Base-by-base conservation (phyloP, 305 asterid species). In the Caryopteris hybrid region DNA sequence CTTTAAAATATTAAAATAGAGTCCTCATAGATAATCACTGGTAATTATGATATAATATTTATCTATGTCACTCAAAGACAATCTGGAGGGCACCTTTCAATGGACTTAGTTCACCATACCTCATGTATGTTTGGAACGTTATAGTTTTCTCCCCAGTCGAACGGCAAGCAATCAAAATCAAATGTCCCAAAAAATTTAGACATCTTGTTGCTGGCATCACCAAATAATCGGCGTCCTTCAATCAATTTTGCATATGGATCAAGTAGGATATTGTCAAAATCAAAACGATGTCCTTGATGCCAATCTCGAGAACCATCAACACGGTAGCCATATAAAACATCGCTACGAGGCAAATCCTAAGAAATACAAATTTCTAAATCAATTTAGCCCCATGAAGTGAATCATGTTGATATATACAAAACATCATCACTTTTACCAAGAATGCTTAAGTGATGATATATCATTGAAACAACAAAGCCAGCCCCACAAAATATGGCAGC, bases 231-330 rank as follows among this genome's bases (percentile, higher is more conserved):
- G 34, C 96, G 95, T 58, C 99, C 99, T 80, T 94, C 99, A 79
- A 94, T 58, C 73, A 94, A 75, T 83, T 86, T 94, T 74, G 97
- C 92, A 54, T 94, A 94, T 8, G 99, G 99, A 79, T 94, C 99
- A 55, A 94, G 75, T 65, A 94, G 79, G 69, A 91, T 58, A 71
- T 74, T 82, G 62, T 76, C 74, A 64, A 57, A 62, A 77, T 94
- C 96, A 83, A 85, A 94, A 48, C 99, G 92, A 81, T 94, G 96
- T 36, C 99, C 99, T 74, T 86, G 85, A 80, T 68, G 74, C 96
- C 97, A 94, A 70, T 78, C 88, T 79, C 53, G 81, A 61, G 96
- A 90, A 69, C 99, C 97, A 80, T 94, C 88, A 43, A 89, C 69
- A 41, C 88, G 95, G 66, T 94, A 94, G 60, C 90, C 91, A 69